Base-by-base conservation (phyloP, 306 rosid species). In the Oxytropis ochrocephala region DNA sequence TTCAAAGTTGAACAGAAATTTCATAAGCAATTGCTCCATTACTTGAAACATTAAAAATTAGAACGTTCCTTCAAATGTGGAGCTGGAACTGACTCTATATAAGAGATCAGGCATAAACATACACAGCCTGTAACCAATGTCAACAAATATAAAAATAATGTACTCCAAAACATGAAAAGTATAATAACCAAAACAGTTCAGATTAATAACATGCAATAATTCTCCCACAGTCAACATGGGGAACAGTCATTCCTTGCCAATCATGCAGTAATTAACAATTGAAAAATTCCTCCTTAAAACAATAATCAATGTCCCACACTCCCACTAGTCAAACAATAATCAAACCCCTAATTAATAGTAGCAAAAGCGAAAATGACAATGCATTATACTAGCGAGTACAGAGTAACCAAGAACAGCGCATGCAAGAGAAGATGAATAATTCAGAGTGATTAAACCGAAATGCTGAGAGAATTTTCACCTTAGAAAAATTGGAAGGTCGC, bases 11-110 rank as follows among this genome's bases (percentile, higher is more conserved):
- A 32, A 48, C 17, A 55, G 36, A 61, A 18, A 32, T 21, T 56
- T 39, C 16, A 63, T 3, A 0, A 14, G 10, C 16, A 63, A 33
- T 54, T 24, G 30, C 60, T 51, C 36, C 69, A 67, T 47, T 30
- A 47, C 55, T 35, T 35, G 9, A 73, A 72, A 21, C 38, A n/a
- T 47, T 38, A 11, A 13, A 56, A 39, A 61, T 18, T 9, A 63
- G 0, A 61, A 61, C 6, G 11, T 18, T 46, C 53, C 61, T 24
- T 30, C 32, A 55, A 48, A 50, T 14, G 49, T 39, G 65, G 46
- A 59, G 41, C 47, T 12, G 39, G n/a, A 44, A 69, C 46, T 84
- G 87, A 18, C 24, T 39, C 21, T 47, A 4, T 17, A 30, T 2
- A 43, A 70, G 11, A 62, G 17, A 62, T 10, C 30, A 69, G 19